These are phyloP conservation scores for Atkinsonella hypoxylon DNA, from an alignment of 2,329 filamentous ascomycete genomes.

Conservation along the genomic window DNA sequence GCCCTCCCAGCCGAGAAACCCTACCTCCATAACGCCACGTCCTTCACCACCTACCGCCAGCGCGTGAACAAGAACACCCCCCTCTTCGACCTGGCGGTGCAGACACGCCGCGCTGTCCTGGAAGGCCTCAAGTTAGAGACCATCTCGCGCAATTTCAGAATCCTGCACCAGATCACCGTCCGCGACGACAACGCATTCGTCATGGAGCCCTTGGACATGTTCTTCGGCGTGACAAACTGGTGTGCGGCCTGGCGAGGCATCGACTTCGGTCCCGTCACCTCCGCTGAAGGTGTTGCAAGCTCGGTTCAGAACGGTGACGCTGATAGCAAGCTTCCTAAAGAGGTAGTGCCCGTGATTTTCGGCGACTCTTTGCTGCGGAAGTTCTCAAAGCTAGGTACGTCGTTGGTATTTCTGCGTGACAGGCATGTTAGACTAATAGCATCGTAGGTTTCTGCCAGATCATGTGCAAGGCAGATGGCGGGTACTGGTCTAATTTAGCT, in stretches of 20 bases:
- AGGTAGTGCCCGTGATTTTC: slow-evolving; percentile 6
- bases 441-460: slow-evolving; percentile 4
- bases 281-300: neutral
- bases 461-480: slow-evolving; percentile 12
- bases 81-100: slow-evolving; percentile 9
- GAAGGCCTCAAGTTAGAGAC: slow-evolving; percentile 12
- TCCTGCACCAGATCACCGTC: slow-evolving; percentile 4
- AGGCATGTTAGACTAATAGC: neutral
- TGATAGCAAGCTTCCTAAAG: neutral
- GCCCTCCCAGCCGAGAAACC: slow-evolving; percentile 4
- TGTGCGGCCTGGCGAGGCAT: slow-evolving; percentile 10
- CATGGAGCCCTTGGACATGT: slow-evolving; percentile 11
- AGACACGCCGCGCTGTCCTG: slow-evolving; percentile 12
- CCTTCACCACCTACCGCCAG: slow-evolving; percentile 4
- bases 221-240: slow-evolving; percentile 10
- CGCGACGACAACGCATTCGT: slow-evolving; percentile 5
- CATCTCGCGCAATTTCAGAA: slow-evolving; percentile 7
- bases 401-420: no score
- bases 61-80: slow-evolving; percentile 7
- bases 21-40: slow-evolving; percentile 12
- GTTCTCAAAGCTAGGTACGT: slow-evolving; percentile 7
- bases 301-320: neutral
- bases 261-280: slow-evolving; percentile 7
- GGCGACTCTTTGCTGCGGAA: slow-evolving; percentile 8
- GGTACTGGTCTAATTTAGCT: slow-evolving; percentile 12